Evolutionary conservation across 192 early-diverging fungal species (phyloP), one percentile per base, ranked within the genome.

Genomic region (Thoreauomyces humboldtii): DNA sequence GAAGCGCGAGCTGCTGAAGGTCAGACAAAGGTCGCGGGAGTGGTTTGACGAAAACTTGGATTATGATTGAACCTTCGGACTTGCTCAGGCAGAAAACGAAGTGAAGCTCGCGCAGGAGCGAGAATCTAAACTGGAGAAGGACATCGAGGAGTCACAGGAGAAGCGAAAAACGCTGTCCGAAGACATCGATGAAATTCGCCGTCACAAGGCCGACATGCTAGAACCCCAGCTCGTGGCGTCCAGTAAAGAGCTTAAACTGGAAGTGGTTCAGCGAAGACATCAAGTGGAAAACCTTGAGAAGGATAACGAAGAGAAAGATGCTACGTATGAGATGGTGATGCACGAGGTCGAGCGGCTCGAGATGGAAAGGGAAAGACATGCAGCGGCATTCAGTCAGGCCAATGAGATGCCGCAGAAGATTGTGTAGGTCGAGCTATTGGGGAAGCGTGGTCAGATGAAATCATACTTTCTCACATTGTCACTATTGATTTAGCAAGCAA

Each of bases 201-300:
- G 76, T 36, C 84, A 86, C 65, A 84, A 85, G 66, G 74, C 80
- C 4, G 84, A 86, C 67, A 84, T 86, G 84, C 73, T 86, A 28
- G 84, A 86, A 29, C 84, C 84, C 9, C 82, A 86, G 52, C 64
- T 86, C 43, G 79, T 86, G 47, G 76, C 75, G 6, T 75, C 81
- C 7, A 86, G 79, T 25, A 86, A 86, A 56, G 84, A 86, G 44
- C 62, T 86, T 25, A 86, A 85, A 80, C 59, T 86, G 17, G 84
- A 86, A 52, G 71, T 85, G 21, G 61, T 86, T 21, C 84, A 86
- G 63, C 56, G 83, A 41, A 59, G 76, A 7, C 77, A 86, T 52
- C 84, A 86, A 73, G 78, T 81, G 22, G 84, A 86, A 51, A 86
- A 86, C 44, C 68, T 86, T 22, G 72, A 83, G 68, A 86, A 86